Conservation (phyloP, 2,329 filamentous ascomycete species). For the Colletotrichum sansevieriae region DNA sequence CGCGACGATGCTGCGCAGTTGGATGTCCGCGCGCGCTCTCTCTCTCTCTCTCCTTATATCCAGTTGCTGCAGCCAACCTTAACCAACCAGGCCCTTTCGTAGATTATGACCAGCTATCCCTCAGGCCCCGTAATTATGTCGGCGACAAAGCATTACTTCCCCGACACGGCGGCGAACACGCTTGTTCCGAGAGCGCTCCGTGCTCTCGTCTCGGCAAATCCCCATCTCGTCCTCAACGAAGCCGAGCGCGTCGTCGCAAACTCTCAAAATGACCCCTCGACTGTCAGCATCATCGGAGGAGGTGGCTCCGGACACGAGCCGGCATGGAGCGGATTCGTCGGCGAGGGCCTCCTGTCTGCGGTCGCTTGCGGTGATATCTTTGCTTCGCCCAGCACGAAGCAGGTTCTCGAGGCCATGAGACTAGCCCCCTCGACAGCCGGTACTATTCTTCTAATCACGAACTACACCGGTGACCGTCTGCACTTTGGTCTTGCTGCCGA, state of each 20-base stretch:
- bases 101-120: background rate
- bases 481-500: conserved; percentile 83
- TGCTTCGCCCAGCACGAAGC: conserved; percentile 79
- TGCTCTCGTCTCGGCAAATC: conserved; percentile 44
- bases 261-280: conserved; percentile 47
- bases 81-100: background rate
- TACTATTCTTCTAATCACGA: conserved; percentile 80
- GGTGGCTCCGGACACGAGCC: conserved; percentile 82
- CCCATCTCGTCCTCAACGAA: conserved; percentile 57
- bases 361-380: conserved; percentile 82
- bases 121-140: conserved; percentile 11
- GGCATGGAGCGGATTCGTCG: conserved; percentile 78
- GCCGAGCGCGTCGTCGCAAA: conserved; percentile 57
- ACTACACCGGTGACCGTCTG: conserved; percentile 79
- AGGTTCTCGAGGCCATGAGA: conserved; percentile 75
- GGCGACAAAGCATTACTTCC: conserved; percentile 44
- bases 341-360: conserved; percentile 75
- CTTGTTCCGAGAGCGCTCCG: conserved; percentile 46
- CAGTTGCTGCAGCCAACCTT: background rate
- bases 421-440: conserved; percentile 73
- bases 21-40: background rate
- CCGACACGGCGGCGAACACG: conserved; percentile 43
- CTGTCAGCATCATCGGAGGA: conserved; percentile 69
- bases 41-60: conserved; percentile 14
- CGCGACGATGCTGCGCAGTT: conserved; percentile 14